Conservation (phyloP, 1,139 yeast genomes). For the Geotrichum europaeum region DNA sequence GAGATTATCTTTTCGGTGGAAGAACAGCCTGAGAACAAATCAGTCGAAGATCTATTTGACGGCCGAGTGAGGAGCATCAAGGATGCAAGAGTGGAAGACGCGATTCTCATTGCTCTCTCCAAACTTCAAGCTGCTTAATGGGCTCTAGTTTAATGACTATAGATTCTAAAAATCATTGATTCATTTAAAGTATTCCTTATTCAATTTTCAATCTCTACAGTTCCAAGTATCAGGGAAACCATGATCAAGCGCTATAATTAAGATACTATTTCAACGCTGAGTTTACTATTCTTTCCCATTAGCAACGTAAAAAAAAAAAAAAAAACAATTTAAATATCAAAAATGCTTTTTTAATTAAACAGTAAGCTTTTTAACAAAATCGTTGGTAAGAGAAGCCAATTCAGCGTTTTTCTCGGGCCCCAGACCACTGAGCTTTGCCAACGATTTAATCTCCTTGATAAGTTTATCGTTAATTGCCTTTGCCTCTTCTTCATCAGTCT, state of each 20-base stretch:
- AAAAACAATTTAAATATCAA: not conserved
- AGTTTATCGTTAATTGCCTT: not conserved
- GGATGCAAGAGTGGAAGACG: not conserved
- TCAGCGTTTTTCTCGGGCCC: not conserved
- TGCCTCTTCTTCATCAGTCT: slow-evolving; percentile 6
- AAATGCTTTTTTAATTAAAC: not conserved
- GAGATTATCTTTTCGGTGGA: not conserved
- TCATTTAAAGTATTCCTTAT: no score
- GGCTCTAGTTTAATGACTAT: not conserved
- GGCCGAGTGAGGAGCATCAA: not conserved
- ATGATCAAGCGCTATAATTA: no score
- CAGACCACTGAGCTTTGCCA: not conserved
- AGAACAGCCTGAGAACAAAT: not conserved
- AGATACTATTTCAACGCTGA: no score
- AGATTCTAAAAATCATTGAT: no score
- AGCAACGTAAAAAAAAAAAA: not conserved
- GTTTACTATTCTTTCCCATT: no score
- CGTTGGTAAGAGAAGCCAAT: not conserved
- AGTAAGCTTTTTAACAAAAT: slow-evolving; percentile 3
- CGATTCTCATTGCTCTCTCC: not conserved
- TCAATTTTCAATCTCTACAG: no score
- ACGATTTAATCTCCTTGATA: not conserved
- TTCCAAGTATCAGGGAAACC: no score
- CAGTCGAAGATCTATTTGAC: not conserved
- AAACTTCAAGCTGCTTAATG: slow-evolving; percentile 1